Conservation (phyloP, 768 basidiomycete species). For the Calocera viscosa region DNA sequence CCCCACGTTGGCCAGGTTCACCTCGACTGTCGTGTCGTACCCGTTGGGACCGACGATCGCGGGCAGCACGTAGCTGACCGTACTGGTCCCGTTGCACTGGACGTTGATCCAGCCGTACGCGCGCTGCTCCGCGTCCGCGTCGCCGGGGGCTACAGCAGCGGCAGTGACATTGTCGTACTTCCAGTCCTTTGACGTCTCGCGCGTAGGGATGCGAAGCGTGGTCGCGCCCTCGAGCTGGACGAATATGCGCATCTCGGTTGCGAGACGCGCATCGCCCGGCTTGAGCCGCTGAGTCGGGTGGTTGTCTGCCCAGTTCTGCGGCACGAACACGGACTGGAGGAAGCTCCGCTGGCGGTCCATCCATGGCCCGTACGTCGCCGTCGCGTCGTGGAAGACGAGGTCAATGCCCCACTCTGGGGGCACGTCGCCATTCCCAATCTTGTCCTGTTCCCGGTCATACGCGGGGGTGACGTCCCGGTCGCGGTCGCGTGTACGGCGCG, state of each 20-base stretch:
- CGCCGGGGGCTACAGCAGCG: conserved; percentile 36
- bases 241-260: conserved; percentile 70
- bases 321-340: conserved; percentile 74
- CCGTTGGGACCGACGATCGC: conserved; percentile 63
- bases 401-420: conserved; percentile 93
- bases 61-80: conserved; percentile 72
- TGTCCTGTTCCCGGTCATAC: conserved; percentile 28
- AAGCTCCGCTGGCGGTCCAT: conserved; percentile 85
- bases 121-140: conserved; percentile 38
- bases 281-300: conserved; percentile 45
- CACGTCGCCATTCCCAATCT: conserved; percentile 76
- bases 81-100: conserved; percentile 65
- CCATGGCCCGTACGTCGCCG: conserved; percentile 86
- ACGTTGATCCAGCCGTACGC: conserved; percentile 54
- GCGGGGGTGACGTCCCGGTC: background rate
- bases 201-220: conserved; percentile 72
- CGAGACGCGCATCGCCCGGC: conserved; percentile 53
- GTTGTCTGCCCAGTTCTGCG: conserved; percentile 56
- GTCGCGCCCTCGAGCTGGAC: conserved; percentile 69
- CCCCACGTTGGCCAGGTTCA: conserved; percentile 67
- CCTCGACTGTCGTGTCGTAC: conserved; percentile 65
- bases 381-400: conserved; percentile 60
- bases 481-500: background rate
- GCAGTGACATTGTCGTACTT: conserved; percentile 60
- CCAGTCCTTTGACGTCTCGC: conserved; percentile 94